Base-by-base conservation (phyloP, 805 yeast genomes). In the Geotrichum ghanense region DNA sequence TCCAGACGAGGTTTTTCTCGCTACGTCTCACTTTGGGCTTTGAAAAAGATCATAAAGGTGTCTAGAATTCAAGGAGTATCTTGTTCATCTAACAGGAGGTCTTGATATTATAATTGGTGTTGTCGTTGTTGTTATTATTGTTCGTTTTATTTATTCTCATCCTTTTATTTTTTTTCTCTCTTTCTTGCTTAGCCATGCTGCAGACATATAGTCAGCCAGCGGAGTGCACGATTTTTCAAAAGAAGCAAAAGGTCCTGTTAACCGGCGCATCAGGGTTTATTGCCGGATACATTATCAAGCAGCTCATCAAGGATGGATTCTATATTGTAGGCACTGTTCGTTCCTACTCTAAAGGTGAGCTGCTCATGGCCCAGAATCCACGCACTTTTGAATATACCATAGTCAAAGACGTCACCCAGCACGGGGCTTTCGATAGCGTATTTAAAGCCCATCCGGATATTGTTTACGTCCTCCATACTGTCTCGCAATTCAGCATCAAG, bases 211-310 rank as follows among this genome's bases (percentile, higher is more conserved):
- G n/a, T n/a, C n/a, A n/a, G n/a, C n/a, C n/a, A n/a, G n/a, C n/a
- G n/a, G n/a, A n/a, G n/a, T n/a, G n/a, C n/a, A n/a, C n/a, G n/a
- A n/a, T n/a, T n/a, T n/a, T n/a, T 26, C n/a, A n/a, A n/a, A n/a
- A n/a, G n/a, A n/a, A n/a, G n/a, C n/a, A n/a, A n/a, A 26, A 26
- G 35, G 35, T 68, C 23, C 64, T 73, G 24, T 68, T 74, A 10
- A 66, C 78, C 3, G 79, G 79, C 3, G 76, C 75, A 2, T 63
- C 70, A 7, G 79, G 79, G 9, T 74, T 67, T 52, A 71, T 74
- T 51, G 78, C 76, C 37, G 72, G 71, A 50, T 73, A 71, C 49
- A 59, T 70, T 23, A 62, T 73, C 42, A 26, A 54, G 22, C 26
- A 24, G 2, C 66, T 74, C 45, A 53, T 75, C 17, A 59, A 60